Conservation (phyloP, 2,329 filamentous ascomycete genomes). For the Trichoderma semiorbis region DNA sequence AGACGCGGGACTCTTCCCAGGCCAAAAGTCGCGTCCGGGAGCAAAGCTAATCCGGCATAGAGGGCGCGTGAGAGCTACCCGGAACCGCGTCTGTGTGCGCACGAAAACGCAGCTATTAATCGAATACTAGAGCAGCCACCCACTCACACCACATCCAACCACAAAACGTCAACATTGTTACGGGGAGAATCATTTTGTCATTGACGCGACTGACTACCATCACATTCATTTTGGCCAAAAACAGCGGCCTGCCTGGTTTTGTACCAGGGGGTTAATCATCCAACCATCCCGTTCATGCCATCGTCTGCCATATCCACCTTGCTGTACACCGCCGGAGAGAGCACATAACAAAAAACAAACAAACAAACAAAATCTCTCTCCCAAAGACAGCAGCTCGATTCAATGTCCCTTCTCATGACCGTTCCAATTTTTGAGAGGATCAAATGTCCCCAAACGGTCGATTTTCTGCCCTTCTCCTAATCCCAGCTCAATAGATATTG, state of each 20-base stretch:
- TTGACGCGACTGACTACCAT: constrained; percentile 17
- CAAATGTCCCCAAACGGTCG: not conserved
- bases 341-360: not conserved
- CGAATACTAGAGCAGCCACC: not conserved
- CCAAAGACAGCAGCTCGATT: not conserved
- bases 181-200: constrained; percentile 9
- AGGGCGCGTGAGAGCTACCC: not conserved
- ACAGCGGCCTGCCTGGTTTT: not conserved
- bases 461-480: not conserved
- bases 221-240: constrained; percentile 6
- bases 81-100: not conserved
- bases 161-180: not conserved
- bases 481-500: not conserved
- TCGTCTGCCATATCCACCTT: constrained; percentile 6
- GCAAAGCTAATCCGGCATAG: not conserved
- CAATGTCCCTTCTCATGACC: constrained; percentile 4
- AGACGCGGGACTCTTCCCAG: not conserved
- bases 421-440: constrained; percentile 1
- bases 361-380: not conserved
- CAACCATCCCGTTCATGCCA: constrained; percentile 14
- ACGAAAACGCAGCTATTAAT: not conserved
- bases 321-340: constrained; percentile 13
- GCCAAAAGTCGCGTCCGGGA: not conserved
- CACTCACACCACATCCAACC: not conserved
- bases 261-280: constrained; percentile 7